Percentiles rank a stretch among this genome's conserved stretches.
phyloP scores from a whole-genome alignment of 2,329 filamentous ascomycete species.

The Hypoxylon sp. region DNA sequence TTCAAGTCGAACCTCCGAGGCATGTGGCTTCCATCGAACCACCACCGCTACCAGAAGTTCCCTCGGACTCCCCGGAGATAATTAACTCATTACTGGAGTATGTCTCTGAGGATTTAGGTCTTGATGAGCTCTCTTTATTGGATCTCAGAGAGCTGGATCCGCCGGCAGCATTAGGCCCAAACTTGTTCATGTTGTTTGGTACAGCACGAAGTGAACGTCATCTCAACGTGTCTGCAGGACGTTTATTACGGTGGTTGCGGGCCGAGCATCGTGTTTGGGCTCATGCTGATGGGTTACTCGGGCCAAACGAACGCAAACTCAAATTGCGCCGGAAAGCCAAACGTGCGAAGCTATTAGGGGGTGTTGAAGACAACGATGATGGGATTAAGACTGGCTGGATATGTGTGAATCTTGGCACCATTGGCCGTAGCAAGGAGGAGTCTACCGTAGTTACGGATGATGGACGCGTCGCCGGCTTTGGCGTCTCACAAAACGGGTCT shows the following conservation, averaged over 20 bases:
- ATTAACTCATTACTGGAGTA: conserved; percentile 81
- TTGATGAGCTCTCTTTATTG: conserved; percentile 84
- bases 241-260: conserved; percentile 89
- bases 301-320: conserved; percentile 90
- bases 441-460: conserved; percentile 61
- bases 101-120: conserved; percentile 85
- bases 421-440: conserved; percentile 69
- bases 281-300: conserved; percentile 88
- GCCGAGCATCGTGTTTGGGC: conserved; percentile 79
- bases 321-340: conserved; percentile 86
- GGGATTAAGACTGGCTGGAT: conserved; percentile 96
- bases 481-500: conserved; percentile 64
- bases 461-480: conserved; percentile 83
- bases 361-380: conserved; percentile 78
- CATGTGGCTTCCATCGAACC: conserved; percentile 65
- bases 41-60: conserved; percentile 67
- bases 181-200: conserved; percentile 92
- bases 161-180: conserved; percentile 87
- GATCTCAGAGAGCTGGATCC: conserved; percentile 89
- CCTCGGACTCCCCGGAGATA: conserved; percentile 78
- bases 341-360: conserved; percentile 83
- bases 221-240: conserved; percentile 89
- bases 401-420: conserved; percentile 87
- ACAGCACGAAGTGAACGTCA: conserved; percentile 94
- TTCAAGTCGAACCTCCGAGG: conserved; percentile 76